A percentile compares a stretch with the other conserved stretches of the same genome.
Conservation (phyloP, 352 stramenopile genomes). For the Phytophthora sojae region DNA sequence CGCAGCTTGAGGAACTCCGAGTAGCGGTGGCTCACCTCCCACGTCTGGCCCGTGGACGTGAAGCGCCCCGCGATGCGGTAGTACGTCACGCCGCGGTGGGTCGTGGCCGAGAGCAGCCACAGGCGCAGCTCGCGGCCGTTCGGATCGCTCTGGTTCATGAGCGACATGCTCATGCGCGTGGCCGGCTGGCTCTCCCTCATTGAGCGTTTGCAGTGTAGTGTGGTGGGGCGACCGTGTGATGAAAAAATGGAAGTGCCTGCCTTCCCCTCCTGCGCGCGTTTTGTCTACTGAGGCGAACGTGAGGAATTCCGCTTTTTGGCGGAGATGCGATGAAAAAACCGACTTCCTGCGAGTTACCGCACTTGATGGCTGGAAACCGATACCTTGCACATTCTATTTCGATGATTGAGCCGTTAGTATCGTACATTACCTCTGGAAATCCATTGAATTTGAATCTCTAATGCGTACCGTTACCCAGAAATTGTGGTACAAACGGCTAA, state of each 20-base stretch:
- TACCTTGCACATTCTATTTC: neutral
- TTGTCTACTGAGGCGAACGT: neutral
- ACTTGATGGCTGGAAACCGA: neutral
- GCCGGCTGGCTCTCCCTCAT: conserved; percentile 51
- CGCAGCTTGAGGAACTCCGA: conserved; percentile 86
- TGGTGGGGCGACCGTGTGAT: neutral
- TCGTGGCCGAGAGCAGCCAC: conserved; percentile 70
- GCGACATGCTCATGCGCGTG: conserved; percentile 62
- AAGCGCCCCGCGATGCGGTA: conserved; percentile 81
- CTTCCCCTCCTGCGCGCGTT: neutral
- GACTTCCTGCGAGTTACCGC: neutral
- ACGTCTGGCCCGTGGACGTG: conserved; percentile 67
- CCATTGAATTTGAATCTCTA: neutral
- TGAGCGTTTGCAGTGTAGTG: too few relatives aligned
- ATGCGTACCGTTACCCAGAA: neutral
- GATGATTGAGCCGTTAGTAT: too few relatives aligned
- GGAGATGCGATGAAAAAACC: neutral
- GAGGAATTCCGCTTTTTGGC: neutral
- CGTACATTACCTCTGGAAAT: neutral
- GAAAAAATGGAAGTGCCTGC: neutral
- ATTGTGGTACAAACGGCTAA: neutral
- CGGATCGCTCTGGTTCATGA: conserved; percentile 56
- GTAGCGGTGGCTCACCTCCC: conserved; percentile 86
- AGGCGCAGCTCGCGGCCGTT: conserved; percentile 63
- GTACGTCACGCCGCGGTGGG: conserved; percentile 62